Evolutionary conservation across 2,329 filamentous ascomycete genomes (phyloP).

Genomic region (Sporothrix pseudoabietina): DNA sequence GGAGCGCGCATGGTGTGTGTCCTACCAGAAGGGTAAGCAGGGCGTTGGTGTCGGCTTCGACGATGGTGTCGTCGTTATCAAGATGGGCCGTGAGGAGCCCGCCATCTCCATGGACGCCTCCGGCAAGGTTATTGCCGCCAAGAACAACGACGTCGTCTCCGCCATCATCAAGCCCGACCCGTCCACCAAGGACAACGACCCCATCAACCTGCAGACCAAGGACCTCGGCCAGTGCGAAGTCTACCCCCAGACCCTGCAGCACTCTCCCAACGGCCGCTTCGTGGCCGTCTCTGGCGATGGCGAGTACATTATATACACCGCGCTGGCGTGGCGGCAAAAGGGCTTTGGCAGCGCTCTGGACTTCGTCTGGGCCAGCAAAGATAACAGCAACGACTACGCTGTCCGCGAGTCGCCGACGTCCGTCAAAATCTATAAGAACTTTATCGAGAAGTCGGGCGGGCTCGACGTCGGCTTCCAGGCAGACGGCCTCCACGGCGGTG

Average conservation of each 20-base stretch:
- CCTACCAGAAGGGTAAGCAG: conserved; percentile 92
- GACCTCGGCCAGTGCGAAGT: conserved; percentile 95
- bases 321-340: conserved; percentile 95
- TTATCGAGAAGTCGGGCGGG: conserved; percentile 85
- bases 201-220: conserved; percentile 84
- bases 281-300: conserved; percentile 91
- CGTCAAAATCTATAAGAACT: conserved; percentile 97
- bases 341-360: conserved; percentile 93
- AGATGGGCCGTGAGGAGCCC: conserved; percentile 95
- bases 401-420: conserved; percentile 93
- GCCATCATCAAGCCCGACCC: conserved; percentile 93
- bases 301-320: conserved; percentile 98
- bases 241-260: conserved; percentile 89
- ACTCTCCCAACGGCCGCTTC: conserved; percentile 90
- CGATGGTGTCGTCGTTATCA: conserved; percentile 95
- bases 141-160: conserved; percentile 92
- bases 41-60: conserved; percentile 95
- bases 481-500: conserved; percentile 84
- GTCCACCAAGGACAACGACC: conserved; percentile 81
- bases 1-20: conserved; percentile 96
- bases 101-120: conserved; percentile 96
- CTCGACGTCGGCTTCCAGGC: conserved; percentile 95
- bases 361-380: conserved; percentile 95
- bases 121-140: conserved; percentile 94
- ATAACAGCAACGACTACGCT: conserved; percentile 97